phyloP scores from a whole-genome alignment of 176 grass and related monocot genomes.

The Lolium multiflorum region DNA sequence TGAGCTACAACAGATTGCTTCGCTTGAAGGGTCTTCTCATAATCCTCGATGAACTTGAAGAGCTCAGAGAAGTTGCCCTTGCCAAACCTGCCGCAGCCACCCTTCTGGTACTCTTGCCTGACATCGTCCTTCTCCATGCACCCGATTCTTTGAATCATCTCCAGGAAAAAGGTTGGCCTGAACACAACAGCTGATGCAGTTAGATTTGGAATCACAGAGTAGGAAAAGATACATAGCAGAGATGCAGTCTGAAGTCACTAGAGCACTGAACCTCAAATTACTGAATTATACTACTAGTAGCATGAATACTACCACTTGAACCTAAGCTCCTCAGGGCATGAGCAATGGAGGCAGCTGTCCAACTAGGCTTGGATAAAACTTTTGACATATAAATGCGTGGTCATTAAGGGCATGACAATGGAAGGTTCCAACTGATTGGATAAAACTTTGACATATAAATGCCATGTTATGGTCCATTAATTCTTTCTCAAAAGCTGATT shows the following conservation, averaged over 20 bases:
- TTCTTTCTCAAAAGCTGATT: too few species aligned
- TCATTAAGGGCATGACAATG: too few species aligned
- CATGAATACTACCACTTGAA: background rate
- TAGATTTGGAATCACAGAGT: slow-evolving; percentile 11
- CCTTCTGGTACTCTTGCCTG: slow-evolving; percentile 80
- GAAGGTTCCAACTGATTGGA: too few species aligned
- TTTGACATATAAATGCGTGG: too few species aligned
- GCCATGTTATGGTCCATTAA: too few species aligned
- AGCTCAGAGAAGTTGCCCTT: slow-evolving; percentile 95
- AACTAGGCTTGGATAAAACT: too few species aligned
- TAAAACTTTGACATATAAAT: too few species aligned
- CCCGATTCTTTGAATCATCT: slow-evolving; percentile 89
- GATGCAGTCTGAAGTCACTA: background rate
- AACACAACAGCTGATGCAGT: slow-evolving; percentile 19
- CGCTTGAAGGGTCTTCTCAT: slow-evolving; percentile 81
- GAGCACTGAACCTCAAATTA: too few species aligned
- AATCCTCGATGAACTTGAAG: slow-evolving; percentile 88
- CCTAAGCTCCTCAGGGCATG: too few species aligned
- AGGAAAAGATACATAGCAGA: background rate
- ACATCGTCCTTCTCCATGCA: slow-evolving; percentile 77
- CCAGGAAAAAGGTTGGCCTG: slow-evolving; percentile 92
- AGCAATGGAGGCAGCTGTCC: too few species aligned
- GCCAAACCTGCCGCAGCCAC: slow-evolving; percentile 75
- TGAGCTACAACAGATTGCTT: slow-evolving; percentile 52
- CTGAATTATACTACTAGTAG: background rate